Conservation (phyloP, 805 yeast species). For the Pichia kluyveri region DNA sequence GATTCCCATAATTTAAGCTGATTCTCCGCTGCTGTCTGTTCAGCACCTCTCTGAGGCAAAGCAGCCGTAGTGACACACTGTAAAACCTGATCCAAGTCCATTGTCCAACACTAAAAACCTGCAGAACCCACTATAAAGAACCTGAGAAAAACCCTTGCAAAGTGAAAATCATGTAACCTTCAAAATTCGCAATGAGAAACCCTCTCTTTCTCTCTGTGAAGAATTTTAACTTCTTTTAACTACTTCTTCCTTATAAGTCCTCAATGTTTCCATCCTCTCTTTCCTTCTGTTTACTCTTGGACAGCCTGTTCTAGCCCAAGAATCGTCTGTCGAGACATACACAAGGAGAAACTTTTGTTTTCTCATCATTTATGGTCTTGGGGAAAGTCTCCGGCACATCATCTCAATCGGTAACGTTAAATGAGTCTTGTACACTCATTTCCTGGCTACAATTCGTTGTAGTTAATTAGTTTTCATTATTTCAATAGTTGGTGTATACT, state of each 20-base stretch:
- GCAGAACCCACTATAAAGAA: no score
- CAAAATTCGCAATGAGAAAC: neutral
- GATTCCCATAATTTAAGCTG: conserved; percentile 65
- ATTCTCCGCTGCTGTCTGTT: conserved; percentile 58
- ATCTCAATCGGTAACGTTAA: conserved; percentile 19
- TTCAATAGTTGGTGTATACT: neutral
- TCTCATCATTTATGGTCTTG: conserved; percentile 12
- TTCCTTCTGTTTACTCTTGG: neutral
- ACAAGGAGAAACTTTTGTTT: conserved; percentile 7
- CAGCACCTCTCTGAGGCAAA: conserved; percentile 37
- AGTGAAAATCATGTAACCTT: no score
- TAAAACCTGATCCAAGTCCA: conserved; percentile 21
- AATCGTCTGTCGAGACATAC: conserved; percentile 20
- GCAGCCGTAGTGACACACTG: conserved; percentile 41
- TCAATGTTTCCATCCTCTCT: neutral
- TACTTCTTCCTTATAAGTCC: no score
- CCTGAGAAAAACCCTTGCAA: neutral
- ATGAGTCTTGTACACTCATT: conserved; percentile 8
- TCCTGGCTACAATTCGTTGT: neutral
- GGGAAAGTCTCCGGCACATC: conserved; percentile 23
- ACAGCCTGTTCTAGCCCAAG: conserved; percentile 11
- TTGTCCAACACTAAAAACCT: neutral
- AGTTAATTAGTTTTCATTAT: neutral
- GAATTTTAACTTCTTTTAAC: neutral
- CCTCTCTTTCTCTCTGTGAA: neutral